Evolutionary conservation across 768 basidiomycete genomes (phyloP).

Genomic region (Auricularia sp.): DNA sequence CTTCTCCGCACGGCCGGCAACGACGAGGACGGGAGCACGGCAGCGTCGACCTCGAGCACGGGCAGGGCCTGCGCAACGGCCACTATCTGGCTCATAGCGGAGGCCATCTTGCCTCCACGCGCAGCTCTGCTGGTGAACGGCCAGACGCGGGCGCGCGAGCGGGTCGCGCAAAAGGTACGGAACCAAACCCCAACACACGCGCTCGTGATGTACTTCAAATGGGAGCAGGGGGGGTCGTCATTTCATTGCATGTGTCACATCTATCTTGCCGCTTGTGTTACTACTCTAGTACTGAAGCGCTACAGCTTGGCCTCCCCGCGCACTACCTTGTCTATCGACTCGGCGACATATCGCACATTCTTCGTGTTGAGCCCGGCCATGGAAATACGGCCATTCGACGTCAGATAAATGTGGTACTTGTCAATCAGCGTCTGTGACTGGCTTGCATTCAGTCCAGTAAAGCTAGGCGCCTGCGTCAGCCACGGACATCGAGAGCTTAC

Average conservation of each 20-base stretch:
- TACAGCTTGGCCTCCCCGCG: conserved; percentile 25
- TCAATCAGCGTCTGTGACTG: conserved; percentile 63
- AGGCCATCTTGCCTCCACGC: background rate
- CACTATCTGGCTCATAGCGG: background rate
- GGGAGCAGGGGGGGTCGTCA: background rate
- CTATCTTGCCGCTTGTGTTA: background rate
- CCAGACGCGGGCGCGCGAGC: background rate
- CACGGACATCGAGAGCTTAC: background rate
- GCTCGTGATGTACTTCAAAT: too few species aligned
- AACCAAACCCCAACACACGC: background rate
- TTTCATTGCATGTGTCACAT: background rate
- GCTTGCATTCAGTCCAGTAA: conserved; percentile 63
- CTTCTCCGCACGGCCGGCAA: background rate
- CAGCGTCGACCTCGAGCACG: background rate
- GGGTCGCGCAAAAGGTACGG: background rate
- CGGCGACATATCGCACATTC: conserved; percentile 72
- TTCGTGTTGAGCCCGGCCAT: conserved; percentile 84
- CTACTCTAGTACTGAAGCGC: background rate
- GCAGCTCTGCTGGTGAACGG: background rate
- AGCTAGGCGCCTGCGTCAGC: conserved; percentile 37
- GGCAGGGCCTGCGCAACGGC: background rate
- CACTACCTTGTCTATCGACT: conserved; percentile 57
- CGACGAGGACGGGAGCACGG: background rate
- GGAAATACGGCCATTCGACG: conserved; percentile 79
- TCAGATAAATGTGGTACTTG: conserved; percentile 76